Conservation (phyloP, 2,329 filamentous ascomycete species). For the Bipolaris zeicola region DNA sequence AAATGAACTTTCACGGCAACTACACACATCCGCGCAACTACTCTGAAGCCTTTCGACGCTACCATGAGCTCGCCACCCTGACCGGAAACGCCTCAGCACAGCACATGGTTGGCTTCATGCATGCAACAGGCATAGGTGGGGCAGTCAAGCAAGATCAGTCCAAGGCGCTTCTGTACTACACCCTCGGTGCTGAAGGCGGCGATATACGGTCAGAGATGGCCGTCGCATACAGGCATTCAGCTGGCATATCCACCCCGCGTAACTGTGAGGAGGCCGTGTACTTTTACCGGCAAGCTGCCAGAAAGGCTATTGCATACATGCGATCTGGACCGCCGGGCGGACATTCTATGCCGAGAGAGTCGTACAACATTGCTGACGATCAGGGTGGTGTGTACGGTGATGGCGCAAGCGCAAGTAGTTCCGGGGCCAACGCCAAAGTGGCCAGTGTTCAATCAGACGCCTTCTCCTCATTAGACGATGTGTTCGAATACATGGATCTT, state of each 20-base stretch:
- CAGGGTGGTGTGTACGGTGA: slow-evolving; percentile 92
- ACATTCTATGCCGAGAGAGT: slow-evolving; percentile 74
- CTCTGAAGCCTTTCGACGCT: slow-evolving; percentile 77
- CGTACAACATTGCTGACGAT: slow-evolving; percentile 87
- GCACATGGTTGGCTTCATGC: slow-evolving; percentile 94
- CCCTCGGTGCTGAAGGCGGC: slow-evolving; percentile 84
- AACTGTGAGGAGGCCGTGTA: slow-evolving; percentile 83
- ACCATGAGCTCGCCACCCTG: slow-evolving; percentile 74
- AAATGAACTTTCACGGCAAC: slow-evolving; percentile 97
- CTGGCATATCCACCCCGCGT: slow-evolving; percentile 81
- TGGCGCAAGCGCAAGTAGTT: slow-evolving; percentile 87
- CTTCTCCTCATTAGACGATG: slow-evolving; percentile 86
- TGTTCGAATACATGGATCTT: slow-evolving; percentile 90
- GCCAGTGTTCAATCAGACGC: slow-evolving; percentile 76
- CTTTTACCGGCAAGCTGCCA: slow-evolving; percentile 92
- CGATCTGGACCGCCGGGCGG: slow-evolving; percentile 90
- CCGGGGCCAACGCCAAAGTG: slow-evolving; percentile 79
- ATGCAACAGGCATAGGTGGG: slow-evolving; percentile 87
- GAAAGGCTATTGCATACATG: slow-evolving; percentile 88
- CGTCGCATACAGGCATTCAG: slow-evolving; percentile 81
- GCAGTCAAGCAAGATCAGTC: slow-evolving; percentile 85
- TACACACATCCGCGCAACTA: slow-evolving; percentile 86
- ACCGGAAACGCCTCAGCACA: slow-evolving; percentile 91
- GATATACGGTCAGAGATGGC: slow-evolving; percentile 92
- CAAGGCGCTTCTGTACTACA: slow-evolving; percentile 90